phyloP scores from a whole-genome alignment of 2,329 filamentous ascomycete species.

The Dryadomyces quercivorus region DNA sequence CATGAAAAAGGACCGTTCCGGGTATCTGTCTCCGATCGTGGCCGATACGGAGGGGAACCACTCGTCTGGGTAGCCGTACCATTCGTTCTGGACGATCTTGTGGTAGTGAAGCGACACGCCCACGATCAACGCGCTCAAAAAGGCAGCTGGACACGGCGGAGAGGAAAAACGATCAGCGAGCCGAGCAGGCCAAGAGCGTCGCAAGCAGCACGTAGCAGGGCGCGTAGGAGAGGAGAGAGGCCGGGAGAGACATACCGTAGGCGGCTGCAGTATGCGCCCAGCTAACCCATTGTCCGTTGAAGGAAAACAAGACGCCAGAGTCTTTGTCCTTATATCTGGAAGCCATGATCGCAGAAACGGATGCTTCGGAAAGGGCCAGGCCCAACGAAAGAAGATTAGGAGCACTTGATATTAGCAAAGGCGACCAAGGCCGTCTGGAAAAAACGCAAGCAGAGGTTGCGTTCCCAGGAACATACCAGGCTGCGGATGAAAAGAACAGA shows the following conservation, averaged over 20 bases:
- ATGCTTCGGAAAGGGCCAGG: not conserved
- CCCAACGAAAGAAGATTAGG: not conserved
- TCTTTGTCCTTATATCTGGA: conserved; percentile 53
- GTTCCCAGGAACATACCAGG: not conserved
- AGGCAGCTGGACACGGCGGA: conserved; percentile 60
- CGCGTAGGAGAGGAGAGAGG: not conserved
- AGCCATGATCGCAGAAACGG: conserved; percentile 6
- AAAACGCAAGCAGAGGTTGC: not conserved
- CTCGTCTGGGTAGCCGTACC: conserved; percentile 86
- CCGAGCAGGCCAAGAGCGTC: not conserved
- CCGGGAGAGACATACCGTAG: conserved; percentile 46
- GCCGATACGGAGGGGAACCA: conserved; percentile 96
- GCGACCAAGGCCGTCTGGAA: not conserved
- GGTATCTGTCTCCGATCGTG: conserved; percentile 94
- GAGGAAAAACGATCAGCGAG: not conserved
- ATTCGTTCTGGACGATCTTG: conserved; percentile 97
- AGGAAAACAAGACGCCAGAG: conserved; percentile 43
- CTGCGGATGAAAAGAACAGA: not conserved
- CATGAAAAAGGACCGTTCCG: conserved; percentile 93
- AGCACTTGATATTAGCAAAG: not conserved
- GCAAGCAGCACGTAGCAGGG: too few species aligned
- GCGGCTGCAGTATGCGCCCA: conserved; percentile 76
- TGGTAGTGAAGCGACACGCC: conserved; percentile 77
- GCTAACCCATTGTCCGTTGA: conserved; percentile 85
- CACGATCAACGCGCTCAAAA: conserved; percentile 73